Conservation (phyloP, 768 basidiomycete genomes). For the Russula lepida region DNA sequence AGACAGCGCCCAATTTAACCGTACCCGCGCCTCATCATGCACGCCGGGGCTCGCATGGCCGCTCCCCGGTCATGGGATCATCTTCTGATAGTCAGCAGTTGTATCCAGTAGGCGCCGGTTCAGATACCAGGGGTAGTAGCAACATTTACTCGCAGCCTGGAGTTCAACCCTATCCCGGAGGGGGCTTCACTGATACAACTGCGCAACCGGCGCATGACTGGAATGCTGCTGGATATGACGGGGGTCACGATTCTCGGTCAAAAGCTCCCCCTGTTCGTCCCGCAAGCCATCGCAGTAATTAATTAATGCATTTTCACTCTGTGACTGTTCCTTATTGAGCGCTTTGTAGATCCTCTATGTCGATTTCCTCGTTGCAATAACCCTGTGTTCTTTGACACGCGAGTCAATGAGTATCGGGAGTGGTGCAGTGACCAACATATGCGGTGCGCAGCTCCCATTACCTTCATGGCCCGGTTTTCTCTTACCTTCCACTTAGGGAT, state of each 20-base stretch:
- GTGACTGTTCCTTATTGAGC: neutral
- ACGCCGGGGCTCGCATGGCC: neutral
- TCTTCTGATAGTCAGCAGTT: neutral
- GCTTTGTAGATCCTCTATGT: neutral
- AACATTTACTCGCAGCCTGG: neutral
- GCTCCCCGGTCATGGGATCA: neutral
- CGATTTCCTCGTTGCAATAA: neutral
- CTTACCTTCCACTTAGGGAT: neutral
- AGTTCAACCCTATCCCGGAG: neutral
- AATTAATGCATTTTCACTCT: neutral
- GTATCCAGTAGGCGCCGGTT: neutral
- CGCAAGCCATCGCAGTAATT: neutral
- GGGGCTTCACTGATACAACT: neutral
- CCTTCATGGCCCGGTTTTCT: neutral
- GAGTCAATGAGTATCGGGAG: neutral
- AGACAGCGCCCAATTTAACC: neutral
- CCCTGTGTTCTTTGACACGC: neutral
- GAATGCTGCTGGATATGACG: neutral
- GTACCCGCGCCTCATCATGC: neutral
- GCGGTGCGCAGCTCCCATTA: neutral
- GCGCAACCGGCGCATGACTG: neutral
- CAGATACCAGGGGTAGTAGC: neutral
- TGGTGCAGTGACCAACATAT: conserved; percentile 9
- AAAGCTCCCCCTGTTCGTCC: neutral
- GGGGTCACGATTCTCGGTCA: neutral